Conservation (phyloP, 163 green algal species). For the Smithsoniella earleae region DNA sequence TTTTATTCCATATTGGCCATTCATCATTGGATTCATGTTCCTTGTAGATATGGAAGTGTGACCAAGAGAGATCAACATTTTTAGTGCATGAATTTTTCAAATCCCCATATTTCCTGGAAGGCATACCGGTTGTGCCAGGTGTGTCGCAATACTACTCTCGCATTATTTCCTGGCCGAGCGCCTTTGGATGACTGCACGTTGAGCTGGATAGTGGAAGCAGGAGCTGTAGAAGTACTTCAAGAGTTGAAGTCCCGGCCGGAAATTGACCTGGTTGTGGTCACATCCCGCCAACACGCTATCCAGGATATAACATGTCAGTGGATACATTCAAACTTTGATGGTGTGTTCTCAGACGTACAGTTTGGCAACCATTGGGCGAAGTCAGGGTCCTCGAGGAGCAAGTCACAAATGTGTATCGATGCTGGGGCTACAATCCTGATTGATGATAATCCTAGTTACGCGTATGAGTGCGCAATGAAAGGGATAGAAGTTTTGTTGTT, state of each 20-base stretch:
- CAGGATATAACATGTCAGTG: constrained; percentile 73
- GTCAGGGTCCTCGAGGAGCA: constrained; percentile 61
- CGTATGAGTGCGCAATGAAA: constrained; percentile 72
- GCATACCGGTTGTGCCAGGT: constrained; percentile 82
- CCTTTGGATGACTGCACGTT: too few relatives aligned
- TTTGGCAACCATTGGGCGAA: constrained; percentile 95
- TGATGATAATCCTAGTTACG: constrained; percentile 90
- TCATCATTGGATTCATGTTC: too few relatives aligned
- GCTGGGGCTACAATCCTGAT: constrained; percentile 80
- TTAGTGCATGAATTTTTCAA: constrained; percentile 91
- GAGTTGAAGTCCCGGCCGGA: constrained; percentile 49
- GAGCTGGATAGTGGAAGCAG: too few relatives aligned
- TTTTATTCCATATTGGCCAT: too few relatives aligned
- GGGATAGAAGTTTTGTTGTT: constrained; percentile 88
- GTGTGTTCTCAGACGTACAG: constrained; percentile 63
- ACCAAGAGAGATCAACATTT: constrained; percentile 65
- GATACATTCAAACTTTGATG: constrained; percentile 72
- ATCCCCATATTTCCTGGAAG: constrained; percentile 74
- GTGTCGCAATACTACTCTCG: too few relatives aligned
- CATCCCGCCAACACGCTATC: constrained; percentile 83
- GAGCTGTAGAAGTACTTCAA: constrained; percentile 59
- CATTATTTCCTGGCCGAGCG: too few relatives aligned
- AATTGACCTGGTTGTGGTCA: constrained; percentile 85
- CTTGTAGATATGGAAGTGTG: constrained; percentile 70
- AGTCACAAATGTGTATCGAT: constrained; percentile 86